Evolutionary conservation across 2,329 filamentous ascomycete genomes (phyloP), one percentile per base, ranked within the genome.

Genomic region (Nigrospora sphaerica): DNA sequence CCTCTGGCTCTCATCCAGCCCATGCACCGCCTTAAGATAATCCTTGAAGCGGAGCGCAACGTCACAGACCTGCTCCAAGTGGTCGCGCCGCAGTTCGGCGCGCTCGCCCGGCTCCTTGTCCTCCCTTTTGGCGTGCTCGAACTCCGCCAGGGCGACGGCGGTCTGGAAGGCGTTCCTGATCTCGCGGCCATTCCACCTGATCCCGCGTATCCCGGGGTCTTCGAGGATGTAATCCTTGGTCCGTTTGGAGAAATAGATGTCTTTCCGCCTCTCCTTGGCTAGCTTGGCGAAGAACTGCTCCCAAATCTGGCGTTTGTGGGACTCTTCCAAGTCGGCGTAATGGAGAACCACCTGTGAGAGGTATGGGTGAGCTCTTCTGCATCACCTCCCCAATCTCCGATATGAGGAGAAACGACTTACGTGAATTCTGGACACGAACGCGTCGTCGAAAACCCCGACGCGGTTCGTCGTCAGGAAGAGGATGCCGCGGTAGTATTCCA

Each of bases 381-480:
- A 28, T 9, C 19, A 23, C 4, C 23, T 10, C 23, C 23, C 23
- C 2, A 6, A 9, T 28, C 6, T 28, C 7, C 23, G 23, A 9
- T 10, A 28, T 28, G 23, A 28, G 23, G 23, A 28, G 23, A 2
- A 28, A 28, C 23, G 23, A 39, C 38, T 17, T 6, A 64, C 52
- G 38, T 66, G 62, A 38, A 65, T 62, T 17, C 62, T 54, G 12
- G 56, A 60, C 10, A 59, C 52, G 47, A 70, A 63, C 0, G 67
- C 68, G 32, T 66, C 63, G 43, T 71, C 68, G 34, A 71, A 63
- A 3, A 50, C 50, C 4, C 61, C 53, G 17, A 70, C 65, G 9
- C 55, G 51, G 40, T 60, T 61, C 0, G 58, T 61, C 0, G 57
- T 62, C 2, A 60, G 48, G 39, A 59, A 58, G 2, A 60, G 48